Base-by-base conservation (phyloP, 1,284 basidiomycete species). In the Tylopilus orsonianus region DNA sequence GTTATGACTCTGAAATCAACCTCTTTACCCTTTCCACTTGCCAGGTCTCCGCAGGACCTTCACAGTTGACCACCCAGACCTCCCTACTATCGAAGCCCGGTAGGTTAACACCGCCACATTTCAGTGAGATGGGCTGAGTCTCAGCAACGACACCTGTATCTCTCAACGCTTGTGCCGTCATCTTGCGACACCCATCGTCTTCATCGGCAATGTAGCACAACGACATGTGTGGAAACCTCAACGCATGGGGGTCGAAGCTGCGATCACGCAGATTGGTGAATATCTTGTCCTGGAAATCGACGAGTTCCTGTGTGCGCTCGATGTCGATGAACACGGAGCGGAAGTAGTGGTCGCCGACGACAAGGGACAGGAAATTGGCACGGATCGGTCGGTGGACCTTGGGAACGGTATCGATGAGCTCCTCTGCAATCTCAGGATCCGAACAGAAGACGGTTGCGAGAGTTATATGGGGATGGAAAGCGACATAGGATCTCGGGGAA, bases 381-480 rank as follows among this genome's bases (percentile, higher is more conserved):
- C 46, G 49, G 35, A 66, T 55, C 12, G 67, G 56, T 5, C 50
- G 53, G 35, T 71, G 69, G 20, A 56, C 52, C 9, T 55, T 32
- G 2, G 75, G 71, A 20, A 85, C 62, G 3, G 75, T 66, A 1
- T 67, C 61, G 5, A 71, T 68, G 14, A 85, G 68, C 3, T 58
- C 47, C 3, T 66, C 55, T 1, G 46, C 19, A 66, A 45, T 42
- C n/a, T 36, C 30, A 1, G 50, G 26, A 36, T 50, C 47, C 2
- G 43, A 43, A 19, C 39, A 40, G 24, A 78, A 74, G 23, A 81
- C 63, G 2, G 77, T 73, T 5, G 76, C 78, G 27, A 90, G 78
- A 1, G 87, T 90, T 56, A 89, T 74, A 63, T 90, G 87, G 1
- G 86, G 85, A 26, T 75, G 60, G 61, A 88, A 81, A 18, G 56